Conservation (phyloP, 768 basidiomycete genomes). For the Mycena indigotica region DNA sequence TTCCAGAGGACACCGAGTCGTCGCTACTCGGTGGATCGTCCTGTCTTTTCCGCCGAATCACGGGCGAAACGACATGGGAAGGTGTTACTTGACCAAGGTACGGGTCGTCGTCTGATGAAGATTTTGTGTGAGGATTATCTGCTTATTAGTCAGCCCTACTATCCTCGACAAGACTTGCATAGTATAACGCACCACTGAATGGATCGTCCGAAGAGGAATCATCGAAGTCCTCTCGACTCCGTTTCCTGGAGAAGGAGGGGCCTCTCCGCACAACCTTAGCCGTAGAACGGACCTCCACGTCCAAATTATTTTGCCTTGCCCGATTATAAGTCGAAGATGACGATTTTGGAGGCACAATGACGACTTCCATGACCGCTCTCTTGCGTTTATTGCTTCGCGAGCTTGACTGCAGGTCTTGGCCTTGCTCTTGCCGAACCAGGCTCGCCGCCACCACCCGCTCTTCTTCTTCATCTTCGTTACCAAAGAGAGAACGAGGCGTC, state of each 20-base stretch:
- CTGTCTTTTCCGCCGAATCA: slow-evolving; percentile 43
- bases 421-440: slow-evolving; percentile 15
- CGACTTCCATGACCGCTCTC: slow-evolving; percentile 53
- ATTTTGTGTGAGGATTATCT: slow-evolving; percentile 11
- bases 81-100: slow-evolving; percentile 69
- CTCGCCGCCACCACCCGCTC: slow-evolving; percentile 18
- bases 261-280: slow-evolving; percentile 11
- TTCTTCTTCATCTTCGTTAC: slow-evolving; percentile 26
- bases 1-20: slow-evolving; percentile 44
- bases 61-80: slow-evolving; percentile 67
- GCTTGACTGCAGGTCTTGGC: slow-evolving; percentile 4
- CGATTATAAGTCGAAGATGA: neutral
- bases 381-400: slow-evolving; percentile 45
- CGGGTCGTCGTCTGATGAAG: slow-evolving; percentile 68
- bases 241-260: slow-evolving; percentile 9
- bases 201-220: slow-evolving; percentile 12
- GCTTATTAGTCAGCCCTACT: slow-evolving; percentile 8
- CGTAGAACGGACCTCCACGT: slow-evolving; percentile 14
- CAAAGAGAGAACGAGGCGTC: neutral
- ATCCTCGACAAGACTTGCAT: slow-evolving; percentile 8
- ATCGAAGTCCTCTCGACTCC: slow-evolving; percentile 10
- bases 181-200: slow-evolving; percentile 16
- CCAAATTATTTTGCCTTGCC: neutral
- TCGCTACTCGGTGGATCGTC: slow-evolving; percentile 47
- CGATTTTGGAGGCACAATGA: slow-evolving; percentile 41